A percentile compares a stretch with the other conserved stretches of the same genome.
Evolutionary conservation across 192 early-diverging fungal species (phyloP).

Genomic region (Gorgonomyces haynaldii): DNA sequence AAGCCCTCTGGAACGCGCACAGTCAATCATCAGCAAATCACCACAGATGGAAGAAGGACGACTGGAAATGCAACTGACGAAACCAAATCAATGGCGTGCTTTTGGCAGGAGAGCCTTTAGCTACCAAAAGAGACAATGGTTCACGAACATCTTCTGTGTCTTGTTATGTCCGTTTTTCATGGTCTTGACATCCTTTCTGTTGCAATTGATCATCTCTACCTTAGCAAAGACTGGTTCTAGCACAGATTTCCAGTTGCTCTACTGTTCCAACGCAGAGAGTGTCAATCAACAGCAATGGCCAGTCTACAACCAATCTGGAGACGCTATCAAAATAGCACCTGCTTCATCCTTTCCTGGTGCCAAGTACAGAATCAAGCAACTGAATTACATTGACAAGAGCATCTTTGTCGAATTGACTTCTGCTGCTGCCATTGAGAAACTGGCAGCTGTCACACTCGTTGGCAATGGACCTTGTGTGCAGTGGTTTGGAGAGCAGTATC

Average conservation of each 20-base stretch:
- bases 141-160: constrained; percentile 43
- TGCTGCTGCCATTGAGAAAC: neutral
- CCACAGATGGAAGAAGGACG: neutral
- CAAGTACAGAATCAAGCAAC: neutral
- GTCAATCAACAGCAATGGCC: constrained; percentile 18
- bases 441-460: constrained; percentile 5
- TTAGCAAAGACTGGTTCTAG: constrained; percentile 21
- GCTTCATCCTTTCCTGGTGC: constrained; percentile 7
- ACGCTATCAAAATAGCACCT: constrained; percentile 1
- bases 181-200: constrained; percentile 42
- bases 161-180: constrained; percentile 49
- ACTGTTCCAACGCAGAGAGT: constrained; percentile 20
- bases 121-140: constrained; percentile 47
- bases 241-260: constrained; percentile 19
- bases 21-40: neutral
- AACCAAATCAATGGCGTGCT: constrained; percentile 9
- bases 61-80: constrained; percentile 2
- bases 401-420: constrained; percentile 1
- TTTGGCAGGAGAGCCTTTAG: constrained; percentile 40
- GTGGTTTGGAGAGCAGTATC: constrained; percentile 34
- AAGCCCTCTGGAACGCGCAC: neutral
- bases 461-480: constrained; percentile 17
- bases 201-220: constrained; percentile 29
- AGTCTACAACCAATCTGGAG: constrained; percentile 17
- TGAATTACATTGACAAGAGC: constrained; percentile 12